These are phyloP conservation scores for Penicillium antarcticum DNA, from an alignment of 495 filamentous ascomycete genomes.

Conservation along the genomic window DNA sequence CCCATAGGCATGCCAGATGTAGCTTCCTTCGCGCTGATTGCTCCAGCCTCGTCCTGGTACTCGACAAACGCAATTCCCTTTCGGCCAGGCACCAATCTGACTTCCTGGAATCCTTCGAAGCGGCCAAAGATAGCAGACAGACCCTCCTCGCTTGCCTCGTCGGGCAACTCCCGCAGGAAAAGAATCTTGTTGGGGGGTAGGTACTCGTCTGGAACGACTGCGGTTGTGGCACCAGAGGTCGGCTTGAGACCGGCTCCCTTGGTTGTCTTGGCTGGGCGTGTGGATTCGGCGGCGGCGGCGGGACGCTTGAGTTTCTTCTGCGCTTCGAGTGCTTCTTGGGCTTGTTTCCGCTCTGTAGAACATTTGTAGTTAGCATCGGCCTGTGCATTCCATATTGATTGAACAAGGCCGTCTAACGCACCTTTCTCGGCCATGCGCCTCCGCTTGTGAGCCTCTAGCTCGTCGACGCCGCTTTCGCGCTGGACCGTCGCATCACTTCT, in stretches of 20 bases:
- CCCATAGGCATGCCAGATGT: constrained; percentile 87
- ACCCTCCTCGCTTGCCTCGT: constrained; percentile 75
- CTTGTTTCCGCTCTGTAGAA: constrained; percentile 80
- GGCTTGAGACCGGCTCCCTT: constrained; percentile 81
- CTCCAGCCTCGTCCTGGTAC: constrained; percentile 84
- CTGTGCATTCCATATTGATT: background rate
- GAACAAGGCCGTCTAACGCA: constrained; percentile 33
- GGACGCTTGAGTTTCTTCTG: constrained; percentile 81
- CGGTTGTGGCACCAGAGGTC: constrained; percentile 60
- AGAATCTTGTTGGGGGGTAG: constrained; percentile 95
- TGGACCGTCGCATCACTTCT: constrained; percentile 85
- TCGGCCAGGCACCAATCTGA: constrained; percentile 80
- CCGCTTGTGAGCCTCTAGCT: constrained; percentile 85
- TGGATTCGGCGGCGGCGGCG: constrained; percentile 46
- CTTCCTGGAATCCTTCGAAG: constrained; percentile 94
- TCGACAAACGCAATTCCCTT: constrained; percentile 95
- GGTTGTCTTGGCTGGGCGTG: constrained; percentile 68
- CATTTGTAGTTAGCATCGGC: constrained; percentile 2
- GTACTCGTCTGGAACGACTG: constrained; percentile 93
- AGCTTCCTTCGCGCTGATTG: constrained; percentile 93
- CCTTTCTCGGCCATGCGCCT: constrained; percentile 87
- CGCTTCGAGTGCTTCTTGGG: constrained; percentile 74
- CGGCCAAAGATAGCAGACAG: constrained; percentile 78
- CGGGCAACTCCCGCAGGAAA: constrained; percentile 92
- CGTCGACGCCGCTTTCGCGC: constrained; percentile 66